Evolutionary conservation across 2,329 filamentous ascomycete species (phyloP).

Genomic region (Myriosclerotinia scirpicola): DNA sequence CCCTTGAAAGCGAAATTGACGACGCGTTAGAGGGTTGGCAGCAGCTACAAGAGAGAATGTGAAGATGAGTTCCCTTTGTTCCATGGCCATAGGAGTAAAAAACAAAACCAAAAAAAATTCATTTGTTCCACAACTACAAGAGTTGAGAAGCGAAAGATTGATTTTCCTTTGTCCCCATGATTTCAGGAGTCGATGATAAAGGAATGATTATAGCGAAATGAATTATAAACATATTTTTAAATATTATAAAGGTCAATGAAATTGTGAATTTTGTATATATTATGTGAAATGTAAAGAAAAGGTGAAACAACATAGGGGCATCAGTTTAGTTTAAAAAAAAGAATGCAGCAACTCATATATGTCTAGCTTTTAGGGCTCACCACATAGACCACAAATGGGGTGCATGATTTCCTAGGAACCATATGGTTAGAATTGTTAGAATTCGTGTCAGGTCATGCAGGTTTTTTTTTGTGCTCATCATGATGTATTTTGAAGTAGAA

Average conservation of each 20-base stretch:
- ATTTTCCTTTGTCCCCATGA: background rate
- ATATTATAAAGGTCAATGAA: no score
- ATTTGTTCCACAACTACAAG: background rate
- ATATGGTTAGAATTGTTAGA: no score
- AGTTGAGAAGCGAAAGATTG: background rate
- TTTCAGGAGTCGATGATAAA: background rate
- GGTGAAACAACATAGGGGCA: no score
- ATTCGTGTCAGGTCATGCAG: background rate
- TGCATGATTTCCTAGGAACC: background rate
- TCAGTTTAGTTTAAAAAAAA: no score
- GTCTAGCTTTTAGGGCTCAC: background rate
- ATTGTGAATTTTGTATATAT: no score
- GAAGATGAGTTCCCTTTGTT: conserved; percentile 2
- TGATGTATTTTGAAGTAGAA: background rate
- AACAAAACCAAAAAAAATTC: no score
- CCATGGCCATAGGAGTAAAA: background rate
- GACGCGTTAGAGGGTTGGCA: conserved; percentile 14
- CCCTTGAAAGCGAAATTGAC: conserved; percentile 1
- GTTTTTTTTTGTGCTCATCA: background rate
- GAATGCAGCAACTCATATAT: background rate
- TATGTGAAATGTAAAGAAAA: no score
- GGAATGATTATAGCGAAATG: no score
- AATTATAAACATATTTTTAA: no score
- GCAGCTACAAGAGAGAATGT: background rate
- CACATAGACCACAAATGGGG: background rate